Evolutionary conservation across 1,139 yeast genomes (phyloP), one percentile per base, ranked within the genome.

Genomic region (Suhomyces bolitotheri): DNA sequence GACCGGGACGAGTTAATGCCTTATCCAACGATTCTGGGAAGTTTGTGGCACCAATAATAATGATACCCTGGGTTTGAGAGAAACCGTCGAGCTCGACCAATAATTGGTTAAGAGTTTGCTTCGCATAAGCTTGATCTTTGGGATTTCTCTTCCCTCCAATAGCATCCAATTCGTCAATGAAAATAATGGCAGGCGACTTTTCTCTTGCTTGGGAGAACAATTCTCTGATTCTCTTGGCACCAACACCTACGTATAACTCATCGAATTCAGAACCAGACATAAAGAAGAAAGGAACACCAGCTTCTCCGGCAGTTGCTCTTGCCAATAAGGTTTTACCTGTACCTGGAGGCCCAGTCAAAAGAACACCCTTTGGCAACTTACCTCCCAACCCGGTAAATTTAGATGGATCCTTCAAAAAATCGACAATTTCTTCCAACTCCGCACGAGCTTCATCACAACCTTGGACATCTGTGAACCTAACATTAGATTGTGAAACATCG

Each of bases 181-280:
- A 92, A 30, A 92, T 87, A 51, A 94, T 94, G 1, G 97, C 97
- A 3, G 99, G 99, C 0, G 97, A 89, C 57, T 89, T 86, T 25
- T 90, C 89, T 51, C 97, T 76, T 5, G 99, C 99, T 49, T 92
- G 95, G 8, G 81, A 71, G 54, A 94, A 94, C 46, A 94, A 73
- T 55, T 94, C 98, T 50, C 99, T 80, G 37, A 94, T 94, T 57
- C 98, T 79, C 63, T 90, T 92, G 39, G 99, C 98, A 57, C 99
- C 99, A 25, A 94, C 98, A 58, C 99, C 99, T 23, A 94, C 98
- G 53, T 90, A 94, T 47, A 94, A 77, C 60, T 94, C 98, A 59
- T 94, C 98, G 57, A 94, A 94, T 61, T 94, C 98, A 2, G 97
- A 88, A 33, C 98, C 99, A 4, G 96, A 85, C 97, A 92, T 90